phyloP scores from a whole-genome alignment of 2,329 filamentous ascomycete genomes.

The Penicillium aurantiogriseum region DNA sequence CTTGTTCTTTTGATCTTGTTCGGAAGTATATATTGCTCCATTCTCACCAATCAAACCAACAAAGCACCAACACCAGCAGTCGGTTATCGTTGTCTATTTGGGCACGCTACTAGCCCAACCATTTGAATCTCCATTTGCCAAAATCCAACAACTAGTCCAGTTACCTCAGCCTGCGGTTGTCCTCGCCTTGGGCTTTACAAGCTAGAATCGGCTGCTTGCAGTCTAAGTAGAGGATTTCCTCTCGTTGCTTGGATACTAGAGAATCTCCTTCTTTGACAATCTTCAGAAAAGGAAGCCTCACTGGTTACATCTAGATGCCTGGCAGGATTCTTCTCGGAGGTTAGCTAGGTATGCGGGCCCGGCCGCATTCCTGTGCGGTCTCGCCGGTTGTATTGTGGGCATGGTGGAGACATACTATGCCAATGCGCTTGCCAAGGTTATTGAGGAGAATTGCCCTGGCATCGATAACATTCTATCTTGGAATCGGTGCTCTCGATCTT shows the following conservation, averaged over 20 bases:
- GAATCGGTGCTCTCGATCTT: slow-evolving; percentile 51
- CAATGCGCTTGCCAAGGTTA: slow-evolving; percentile 46
- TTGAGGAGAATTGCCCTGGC: slow-evolving; percentile 50
- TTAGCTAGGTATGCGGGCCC: slow-evolving; percentile 48
- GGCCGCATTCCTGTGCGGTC: slow-evolving; percentile 47
- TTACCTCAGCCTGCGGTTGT: slow-evolving; percentile 42
- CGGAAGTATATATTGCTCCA: slow-evolving; percentile 2
- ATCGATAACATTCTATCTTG: slow-evolving; percentile 52
- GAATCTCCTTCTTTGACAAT: slow-evolving; percentile 51
- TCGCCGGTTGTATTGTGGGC: slow-evolving; percentile 54
- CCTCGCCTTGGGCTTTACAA: slow-evolving; percentile 47
- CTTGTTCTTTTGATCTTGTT: slow-evolving; percentile 39
- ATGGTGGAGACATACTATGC: slow-evolving; percentile 60
- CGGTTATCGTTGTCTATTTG: slow-evolving; percentile 46
- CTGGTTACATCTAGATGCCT: slow-evolving; percentile 51
- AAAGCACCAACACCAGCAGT: slow-evolving; percentile 19
- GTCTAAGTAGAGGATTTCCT: slow-evolving; percentile 49
- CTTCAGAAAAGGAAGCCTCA: slow-evolving; percentile 45
- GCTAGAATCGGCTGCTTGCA: slow-evolving; percentile 43
- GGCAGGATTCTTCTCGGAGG: slow-evolving; percentile 47
- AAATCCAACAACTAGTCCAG: slow-evolving; percentile 51
- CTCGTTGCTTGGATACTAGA: slow-evolving; percentile 53
- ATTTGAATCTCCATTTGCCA: slow-evolving; percentile 45
- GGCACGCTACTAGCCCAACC: slow-evolving; percentile 34
- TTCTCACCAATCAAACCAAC: background rate